A percentile compares a stretch with the other conserved stretches of the same genome.
Conservation (phyloP, 2,329 filamentous ascomycete species). For the Amauroascus niger region DNA sequence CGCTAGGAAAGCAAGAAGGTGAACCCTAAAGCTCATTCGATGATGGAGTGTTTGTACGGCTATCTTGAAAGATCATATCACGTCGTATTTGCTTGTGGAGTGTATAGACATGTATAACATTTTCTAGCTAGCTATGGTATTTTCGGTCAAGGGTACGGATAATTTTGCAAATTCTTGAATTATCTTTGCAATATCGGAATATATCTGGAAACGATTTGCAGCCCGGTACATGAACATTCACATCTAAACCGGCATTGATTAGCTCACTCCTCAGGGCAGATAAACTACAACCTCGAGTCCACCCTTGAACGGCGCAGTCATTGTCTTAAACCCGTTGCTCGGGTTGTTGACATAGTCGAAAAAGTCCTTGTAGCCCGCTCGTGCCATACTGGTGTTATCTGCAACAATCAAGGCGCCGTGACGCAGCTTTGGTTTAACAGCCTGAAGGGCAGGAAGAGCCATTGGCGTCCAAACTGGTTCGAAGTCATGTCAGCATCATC, state of each 20-base stretch:
- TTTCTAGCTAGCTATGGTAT: not conserved
- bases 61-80: not conserved
- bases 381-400: conserved; percentile 41
- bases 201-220: not conserved
- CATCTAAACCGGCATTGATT: not conserved
- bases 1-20: not conserved
- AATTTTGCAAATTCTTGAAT: not conserved
- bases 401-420: conserved; percentile 42
- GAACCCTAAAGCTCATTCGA: not conserved
- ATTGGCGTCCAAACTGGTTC: conserved; percentile 47
- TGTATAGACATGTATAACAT: not conserved
- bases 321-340: conserved; percentile 42
- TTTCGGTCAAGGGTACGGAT: not conserved
- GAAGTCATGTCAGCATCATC: not conserved
- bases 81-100: not conserved
- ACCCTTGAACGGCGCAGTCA: conserved; percentile 42
- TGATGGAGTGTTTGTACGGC: not conserved
- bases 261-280: conserved; percentile 11
- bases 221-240: not conserved
- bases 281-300: conserved; percentile 42
- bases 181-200: not conserved
- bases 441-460: conserved; percentile 44
- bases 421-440: conserved; percentile 39
- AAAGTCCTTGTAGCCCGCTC: conserved; percentile 40
- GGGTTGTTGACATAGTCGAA: conserved; percentile 39